Evolutionary conservation across 306 rosid genomes (phyloP).

Genomic region (Oxytropis ochrocephala): DNA sequence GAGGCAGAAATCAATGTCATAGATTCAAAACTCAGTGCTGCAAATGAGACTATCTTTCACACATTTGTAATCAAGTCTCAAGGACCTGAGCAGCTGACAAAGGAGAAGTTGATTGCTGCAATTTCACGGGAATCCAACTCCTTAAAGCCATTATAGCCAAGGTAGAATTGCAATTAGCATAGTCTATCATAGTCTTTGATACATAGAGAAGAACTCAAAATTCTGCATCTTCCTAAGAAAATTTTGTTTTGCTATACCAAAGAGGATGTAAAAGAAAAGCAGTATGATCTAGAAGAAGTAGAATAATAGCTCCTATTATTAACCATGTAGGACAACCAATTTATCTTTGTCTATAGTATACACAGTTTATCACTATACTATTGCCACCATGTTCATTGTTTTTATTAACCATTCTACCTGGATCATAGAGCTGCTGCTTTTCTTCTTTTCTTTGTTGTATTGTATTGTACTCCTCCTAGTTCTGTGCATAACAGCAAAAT

Average conservation of each 20-base stretch:
- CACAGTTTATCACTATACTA: slow-evolving; percentile 39
- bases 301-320: slow-evolving; percentile 56
- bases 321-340: slow-evolving; percentile 61
- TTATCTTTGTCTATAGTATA: slow-evolving; percentile 77
- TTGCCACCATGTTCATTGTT: slow-evolving; percentile 42
- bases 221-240: slow-evolving; percentile 38
- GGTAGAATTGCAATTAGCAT: slow-evolving; percentile 28
- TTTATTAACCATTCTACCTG: slow-evolving; percentile 32
- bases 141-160: slow-evolving; percentile 33
- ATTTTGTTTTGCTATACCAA: slow-evolving; percentile 66
- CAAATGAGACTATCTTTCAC: slow-evolving; percentile 60
- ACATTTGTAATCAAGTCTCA: slow-evolving; percentile 67
- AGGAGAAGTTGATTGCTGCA: slow-evolving; percentile 77
- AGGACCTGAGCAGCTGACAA: slow-evolving; percentile 63
- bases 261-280: slow-evolving; percentile 41
- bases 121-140: slow-evolving; percentile 62
- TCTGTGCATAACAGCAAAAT: slow-evolving; percentile 29
- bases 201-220: slow-evolving; percentile 40
- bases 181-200: slow-evolving; percentile 45
- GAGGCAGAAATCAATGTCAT: slow-evolving; percentile 50
- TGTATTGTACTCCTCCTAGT: slow-evolving; percentile 12
- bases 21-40: slow-evolving; percentile 55
- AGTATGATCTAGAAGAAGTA: slow-evolving; percentile 45
- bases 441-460: background rate
- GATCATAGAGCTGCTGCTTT: slow-evolving; percentile 27